Conservation (phyloP, 2,329 filamentous ascomycete genomes). For the Fusarium palustre region DNA sequence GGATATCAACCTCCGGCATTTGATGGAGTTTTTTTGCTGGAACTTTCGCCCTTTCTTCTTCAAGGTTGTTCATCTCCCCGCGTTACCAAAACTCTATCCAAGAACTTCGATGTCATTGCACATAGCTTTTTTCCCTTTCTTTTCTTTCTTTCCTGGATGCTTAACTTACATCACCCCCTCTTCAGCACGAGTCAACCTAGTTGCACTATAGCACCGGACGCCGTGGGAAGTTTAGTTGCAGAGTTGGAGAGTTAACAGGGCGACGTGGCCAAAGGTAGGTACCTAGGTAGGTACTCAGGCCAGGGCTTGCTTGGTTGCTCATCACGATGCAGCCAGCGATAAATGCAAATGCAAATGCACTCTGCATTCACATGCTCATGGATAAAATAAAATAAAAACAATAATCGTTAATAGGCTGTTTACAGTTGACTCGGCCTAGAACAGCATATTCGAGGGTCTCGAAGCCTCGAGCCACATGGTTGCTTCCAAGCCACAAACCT, state of each 20-base stretch:
- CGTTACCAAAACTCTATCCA: conserved; percentile 31
- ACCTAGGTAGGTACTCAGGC: not conserved
- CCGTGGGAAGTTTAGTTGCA: not conserved
- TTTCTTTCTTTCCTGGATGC: not conserved
- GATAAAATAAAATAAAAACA: not conserved
- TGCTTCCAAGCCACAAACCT: conserved; percentile 10
- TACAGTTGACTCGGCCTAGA: conserved; percentile 18
- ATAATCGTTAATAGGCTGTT: conserved; percentile 20
- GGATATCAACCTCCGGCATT: conserved; percentile 2
- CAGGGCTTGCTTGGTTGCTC: not conserved
- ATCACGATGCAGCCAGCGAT: conserved; percentile 5
- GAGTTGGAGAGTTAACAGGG: not conserved
- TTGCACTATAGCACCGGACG: not conserved
- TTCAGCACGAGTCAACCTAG: conserved; percentile 13
- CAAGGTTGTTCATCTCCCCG: conserved; percentile 23
- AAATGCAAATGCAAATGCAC: not conserved
- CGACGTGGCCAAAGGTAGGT: not conserved
- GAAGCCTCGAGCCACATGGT: conserved; percentile 36
- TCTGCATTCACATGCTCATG: not conserved
- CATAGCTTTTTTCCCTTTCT: conserved; percentile 3
- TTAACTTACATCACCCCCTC: not conserved
- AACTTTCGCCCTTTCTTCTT: too few relatives aligned
- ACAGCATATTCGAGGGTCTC: conserved; percentile 14
- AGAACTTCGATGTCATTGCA: conserved; percentile 16
- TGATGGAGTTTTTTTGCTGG: not conserved